Percentiles rank a stretch among this genome's conserved stretches.
These are phyloP conservation scores for Xylariales sp. DNA, from an alignment of 2,329 filamentous ascomycete genomes.

Conservation along the genomic window DNA sequence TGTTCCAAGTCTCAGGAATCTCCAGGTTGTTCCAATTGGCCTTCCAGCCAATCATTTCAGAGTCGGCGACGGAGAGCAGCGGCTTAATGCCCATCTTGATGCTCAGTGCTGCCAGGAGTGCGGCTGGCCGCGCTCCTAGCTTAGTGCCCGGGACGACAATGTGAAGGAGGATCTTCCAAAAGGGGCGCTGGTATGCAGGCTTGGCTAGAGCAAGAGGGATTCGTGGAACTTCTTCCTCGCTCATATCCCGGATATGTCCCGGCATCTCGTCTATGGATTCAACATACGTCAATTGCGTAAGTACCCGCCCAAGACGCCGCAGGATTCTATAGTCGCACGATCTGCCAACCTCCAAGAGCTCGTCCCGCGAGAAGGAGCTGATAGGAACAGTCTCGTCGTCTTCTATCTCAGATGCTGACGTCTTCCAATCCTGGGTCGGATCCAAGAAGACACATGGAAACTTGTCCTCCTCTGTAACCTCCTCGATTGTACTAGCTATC, in stretches of 20 bases:
- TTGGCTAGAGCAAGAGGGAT: constrained; percentile 40
- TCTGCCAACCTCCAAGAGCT: constrained; percentile 46
- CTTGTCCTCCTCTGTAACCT: constrained; percentile 30
- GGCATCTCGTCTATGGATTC: constrained; percentile 35
- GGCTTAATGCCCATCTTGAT: constrained; percentile 43
- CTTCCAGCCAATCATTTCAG: constrained; percentile 35
- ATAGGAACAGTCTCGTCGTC: constrained; percentile 17
- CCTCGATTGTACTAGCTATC: constrained; percentile 32
- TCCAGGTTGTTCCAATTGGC: constrained; percentile 42
- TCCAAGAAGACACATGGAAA: constrained; percentile 47
- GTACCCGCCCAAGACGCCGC: constrained; percentile 39
- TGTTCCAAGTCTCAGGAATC: constrained; percentile 45
- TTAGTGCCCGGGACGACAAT: constrained; percentile 43
- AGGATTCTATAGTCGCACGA: constrained; percentile 46
- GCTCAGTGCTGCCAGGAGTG: constrained; percentile 41
- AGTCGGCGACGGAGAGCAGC: constrained; percentile 34
- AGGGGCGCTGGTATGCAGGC: constrained; percentile 29
- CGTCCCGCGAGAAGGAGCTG: constrained; percentile 35
- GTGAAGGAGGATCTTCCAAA: constrained; percentile 46
- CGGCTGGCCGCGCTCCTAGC: constrained; percentile 38
- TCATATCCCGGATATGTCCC: constrained; percentile 32
- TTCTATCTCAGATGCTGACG: constrained; percentile 8
- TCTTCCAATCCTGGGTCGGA: constrained; percentile 36
- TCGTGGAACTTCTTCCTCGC: constrained; percentile 29
- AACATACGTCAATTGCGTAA: constrained; percentile 42